Base-by-base conservation (phyloP, 2,329 filamentous ascomycete species). In the Fusarium nematophilum region DNA sequence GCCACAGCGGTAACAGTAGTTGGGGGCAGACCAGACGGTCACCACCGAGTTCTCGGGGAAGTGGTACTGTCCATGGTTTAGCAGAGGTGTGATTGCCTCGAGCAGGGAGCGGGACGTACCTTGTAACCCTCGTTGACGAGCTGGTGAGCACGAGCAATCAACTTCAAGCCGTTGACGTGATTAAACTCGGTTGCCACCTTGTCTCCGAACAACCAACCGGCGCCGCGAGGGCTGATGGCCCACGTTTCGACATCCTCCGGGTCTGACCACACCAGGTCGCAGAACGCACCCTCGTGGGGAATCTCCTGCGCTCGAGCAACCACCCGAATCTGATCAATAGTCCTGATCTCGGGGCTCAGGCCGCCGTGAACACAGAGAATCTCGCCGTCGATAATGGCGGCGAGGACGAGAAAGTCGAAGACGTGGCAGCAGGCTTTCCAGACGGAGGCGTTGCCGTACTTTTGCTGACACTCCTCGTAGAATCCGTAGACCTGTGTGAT, bases 391-490 rank as follows among this genome's bases (percentile, higher is more conserved):
- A 99, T 97, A 64, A 99, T 96, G 59, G 97, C 96, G 51, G 92
- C 95, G 17, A 99, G 84, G 3, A 96, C 97, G 25, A 99, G 86
- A 76, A 97, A 99, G 76, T 99, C 95, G 75, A 99, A 99, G 79
- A 99, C 97, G 75, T 99, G 95, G 62, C 95, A 99, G 76, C 97
- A 99, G 55, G 97, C 95, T 77, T 99, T 96, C 95, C 95, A 99
- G n/a, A 99, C 95, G 42, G 96, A 97, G 10, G 95, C 93, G 72
- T 97, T 98, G 72, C 95, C 95, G 75, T 99, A 99, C 78, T 99
- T 99, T 70, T 95, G 90, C 51, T 93, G 93, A 76, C 95, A 99
- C 76, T 99, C 95, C 57, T 96, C 97, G 77, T 99, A 99, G 78
- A 99, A 99, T 48, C 95, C 95, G 75, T 99, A 99, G 17, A 96